phyloP scores from a whole-genome alignment of 129 eudicot species.

The Pittosporum tobira region DNA sequence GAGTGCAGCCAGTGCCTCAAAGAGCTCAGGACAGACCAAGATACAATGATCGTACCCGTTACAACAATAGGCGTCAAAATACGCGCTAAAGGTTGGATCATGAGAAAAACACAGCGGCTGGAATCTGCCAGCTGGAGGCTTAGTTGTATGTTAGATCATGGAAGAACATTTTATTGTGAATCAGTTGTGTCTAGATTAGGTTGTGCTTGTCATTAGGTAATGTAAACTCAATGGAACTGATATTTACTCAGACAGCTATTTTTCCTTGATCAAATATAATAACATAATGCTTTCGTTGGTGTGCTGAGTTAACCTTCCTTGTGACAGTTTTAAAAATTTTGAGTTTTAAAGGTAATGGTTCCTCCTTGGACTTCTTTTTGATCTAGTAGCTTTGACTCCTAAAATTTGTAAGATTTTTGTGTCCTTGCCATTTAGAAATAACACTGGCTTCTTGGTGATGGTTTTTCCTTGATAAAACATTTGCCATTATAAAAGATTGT shows the following conservation, averaged over 20 bases:
- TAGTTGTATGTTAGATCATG: background rate
- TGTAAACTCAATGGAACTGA: background rate
- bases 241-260: background rate
- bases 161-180: background rate
- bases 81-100: slow-evolving; percentile 26
- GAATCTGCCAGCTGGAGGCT: background rate
- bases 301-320: background rate
- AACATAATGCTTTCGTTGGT: background rate
- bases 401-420: no score
- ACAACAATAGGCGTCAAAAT: slow-evolving; percentile 79
- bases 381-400: no score
- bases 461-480: no score
- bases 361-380: no score
- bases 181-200: background rate
- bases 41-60: slow-evolving; percentile 82
- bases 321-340: no score
- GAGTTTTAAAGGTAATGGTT: no score
- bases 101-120: background rate
- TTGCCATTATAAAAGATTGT: no score
- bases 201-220: slow-evolving; percentile 1
- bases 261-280: background rate
- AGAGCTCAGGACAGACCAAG: slow-evolving; percentile 78
- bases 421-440: no score
- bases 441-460: no score
- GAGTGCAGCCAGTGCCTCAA: slow-evolving; percentile 88